These are phyloP conservation scores for Rosa rugosa DNA, from an alignment of 306 rosid genomes.

Conservation along the genomic window DNA sequence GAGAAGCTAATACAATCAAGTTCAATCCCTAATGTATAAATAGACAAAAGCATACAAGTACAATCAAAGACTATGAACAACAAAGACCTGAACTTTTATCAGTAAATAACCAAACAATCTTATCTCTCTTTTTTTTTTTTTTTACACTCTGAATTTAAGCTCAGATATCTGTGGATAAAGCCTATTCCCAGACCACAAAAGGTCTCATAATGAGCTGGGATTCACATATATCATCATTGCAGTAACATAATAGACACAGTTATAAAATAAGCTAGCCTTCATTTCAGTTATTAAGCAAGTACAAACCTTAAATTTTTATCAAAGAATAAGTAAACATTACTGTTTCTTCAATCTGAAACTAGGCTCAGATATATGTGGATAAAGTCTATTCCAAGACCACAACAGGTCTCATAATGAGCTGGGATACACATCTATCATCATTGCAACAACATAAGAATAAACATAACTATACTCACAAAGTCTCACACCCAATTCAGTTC, in stretches of 20 bases:
- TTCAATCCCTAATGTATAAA: too few species aligned
- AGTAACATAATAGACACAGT: background rate
- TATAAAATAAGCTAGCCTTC: background rate
- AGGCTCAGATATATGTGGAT: slow-evolving; percentile 2
- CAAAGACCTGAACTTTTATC: background rate
- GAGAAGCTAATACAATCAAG: background rate
- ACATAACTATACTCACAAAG: background rate
- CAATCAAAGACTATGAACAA: background rate
- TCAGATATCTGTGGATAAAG: slow-evolving; percentile 14
- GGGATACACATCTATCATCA: slow-evolving; percentile 12
- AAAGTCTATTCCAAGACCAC: slow-evolving; percentile 10
- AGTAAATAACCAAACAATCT: background rate
- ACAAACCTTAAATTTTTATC: background rate
- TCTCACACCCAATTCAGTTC: background rate
- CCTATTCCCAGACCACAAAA: slow-evolving; percentile 20
- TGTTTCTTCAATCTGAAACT: background rate
- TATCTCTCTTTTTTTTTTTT: background rate
- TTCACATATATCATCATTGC: slow-evolving; percentile 14
- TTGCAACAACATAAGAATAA: background rate
- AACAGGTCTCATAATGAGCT: slow-evolving; percentile 13
- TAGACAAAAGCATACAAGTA: background rate
- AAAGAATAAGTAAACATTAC: background rate
- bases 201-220: slow-evolving; percentile 31
- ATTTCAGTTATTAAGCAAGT: background rate
- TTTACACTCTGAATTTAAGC: background rate